These are phyloP conservation scores for Colletotrichum lupini DNA, from an alignment of 2,329 filamentous ascomycete genomes.

Conservation along the genomic window DNA sequence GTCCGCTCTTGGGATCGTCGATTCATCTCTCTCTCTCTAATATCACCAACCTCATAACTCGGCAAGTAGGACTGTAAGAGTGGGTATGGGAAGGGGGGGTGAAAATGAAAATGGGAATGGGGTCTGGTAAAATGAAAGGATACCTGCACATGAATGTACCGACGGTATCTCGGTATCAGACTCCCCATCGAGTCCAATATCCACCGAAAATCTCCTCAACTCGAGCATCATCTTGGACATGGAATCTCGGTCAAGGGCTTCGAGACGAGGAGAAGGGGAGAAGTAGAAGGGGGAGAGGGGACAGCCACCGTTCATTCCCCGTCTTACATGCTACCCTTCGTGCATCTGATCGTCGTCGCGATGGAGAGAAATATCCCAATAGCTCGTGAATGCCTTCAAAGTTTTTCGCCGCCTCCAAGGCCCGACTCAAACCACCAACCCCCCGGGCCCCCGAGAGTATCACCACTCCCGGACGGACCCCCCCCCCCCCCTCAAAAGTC, in stretches of 20 bases:
- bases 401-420: background rate
- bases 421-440: background rate
- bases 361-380: background rate
- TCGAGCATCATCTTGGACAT: background rate
- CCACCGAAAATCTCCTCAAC: background rate
- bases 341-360: constrained; percentile 16
- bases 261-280: background rate
- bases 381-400: background rate
- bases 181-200: constrained; percentile 9
- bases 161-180: constrained; percentile 23
- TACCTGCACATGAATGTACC: constrained; percentile 18
- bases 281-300: no score
- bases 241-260: background rate
- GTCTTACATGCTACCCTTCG: constrained; percentile 9
- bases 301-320: background rate
- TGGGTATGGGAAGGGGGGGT: background rate
- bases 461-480: background rate
- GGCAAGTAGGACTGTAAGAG: background rate
- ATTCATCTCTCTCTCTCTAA: background rate
- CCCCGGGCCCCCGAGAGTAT: background rate
- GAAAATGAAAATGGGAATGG: background rate
- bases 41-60: background rate
- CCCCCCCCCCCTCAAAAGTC: background rate
- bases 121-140: background rate
- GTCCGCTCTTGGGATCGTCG: background rate